Evolutionary conservation across 1,284 basidiomycete species (phyloP), one percentile per base, ranked within the genome.

Genomic region (Sphaerobolus stellatus): DNA sequence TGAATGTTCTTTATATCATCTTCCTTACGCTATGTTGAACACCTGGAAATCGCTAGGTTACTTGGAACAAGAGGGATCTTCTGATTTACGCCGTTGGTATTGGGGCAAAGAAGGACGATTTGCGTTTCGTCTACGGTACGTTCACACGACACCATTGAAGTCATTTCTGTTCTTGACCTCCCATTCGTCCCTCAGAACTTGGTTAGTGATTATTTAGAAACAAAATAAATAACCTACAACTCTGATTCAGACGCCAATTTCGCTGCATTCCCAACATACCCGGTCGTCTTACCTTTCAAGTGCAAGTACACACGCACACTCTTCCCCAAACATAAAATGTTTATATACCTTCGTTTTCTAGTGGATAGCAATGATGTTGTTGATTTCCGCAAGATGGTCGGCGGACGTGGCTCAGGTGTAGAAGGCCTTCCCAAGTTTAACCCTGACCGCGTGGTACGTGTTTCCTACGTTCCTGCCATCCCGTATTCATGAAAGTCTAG

Each of bases 61-160:
- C 78, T 3, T 89, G 86, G 86, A 86, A 84, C 67, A 82, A 82
- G 68, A 77, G 85, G 38, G 86, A 89, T 66, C 67, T 88, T 24
- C 68, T 88, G 51, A 72, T 81, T 2, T 88, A 90, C 61, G 83
- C 86, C 9, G 70, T 81, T 28, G 86, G 86, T 7, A 80, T 88
- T 48, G 86, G 86, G 18, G 84, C 86, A n/a, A 86, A 86, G 68
- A 72, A 76, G 36, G 75, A 83, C 52, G 86, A 88, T 52, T 75
- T 78, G 50, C 68, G 74, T 1, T 74, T 85, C 48, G 73, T 83
- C 25, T 88, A 88, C 65, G 86, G 85, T 86, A 56, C 44, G 77
- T 68, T 24, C 44, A 29, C 22, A 29, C 16, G 6, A 2, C 9
- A 16, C 36, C 24, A 8, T 46, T 28, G 29, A 28, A 33, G 31